Base-by-base conservation (phyloP, 768 basidiomycete species). In the Kwoniella mangroviensis region DNA sequence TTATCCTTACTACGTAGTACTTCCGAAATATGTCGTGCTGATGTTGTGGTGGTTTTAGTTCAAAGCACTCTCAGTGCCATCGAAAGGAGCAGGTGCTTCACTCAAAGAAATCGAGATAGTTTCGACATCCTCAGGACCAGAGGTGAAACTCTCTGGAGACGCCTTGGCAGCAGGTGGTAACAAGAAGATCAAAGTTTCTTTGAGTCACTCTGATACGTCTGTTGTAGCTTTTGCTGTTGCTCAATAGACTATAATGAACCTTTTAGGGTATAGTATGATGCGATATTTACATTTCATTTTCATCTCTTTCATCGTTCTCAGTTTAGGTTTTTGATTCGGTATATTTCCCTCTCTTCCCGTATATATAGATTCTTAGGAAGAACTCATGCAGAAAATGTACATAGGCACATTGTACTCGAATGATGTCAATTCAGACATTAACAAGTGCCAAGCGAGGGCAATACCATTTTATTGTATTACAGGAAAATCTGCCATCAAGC, bases 71-170 rank as follows among this genome's bases (percentile, higher is more conserved):
- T 92, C 93, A 22, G 91, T 94, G 54, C 85, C 90, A 21, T 94
- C 92, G 3, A 91, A 93, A 84, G 97, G 97, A 49, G 96, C 95
- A 12, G 92, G 88, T 6, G 95, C 97, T 19, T 86, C 91, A n/a
- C 90, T 98, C 91, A 92, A 92, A 84, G 95, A 98, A 73, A 98
- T 99, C 69, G 97, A 98, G 84, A 94, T 98, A 76, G 86, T 96
- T 68, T 90, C 91, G 56, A 76, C 84, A 15, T 85, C 86, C 53
- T 86, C 87, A n/a, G 95, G 95, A 26, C 96, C 96, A 1, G 87
- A 86, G 11, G 92, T 83, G 57, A 79, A 81, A 66, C 74, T 83
- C 51, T 65, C 73, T 21, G 82, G 82, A 28, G 91, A 94, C 55
- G 94, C 93, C 40, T 86, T 90, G 82, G 82, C 84, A 2, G 89